Evolutionary conservation across 306 rosid genomes (phyloP).

Genomic region (Malus sieversii): DNA sequence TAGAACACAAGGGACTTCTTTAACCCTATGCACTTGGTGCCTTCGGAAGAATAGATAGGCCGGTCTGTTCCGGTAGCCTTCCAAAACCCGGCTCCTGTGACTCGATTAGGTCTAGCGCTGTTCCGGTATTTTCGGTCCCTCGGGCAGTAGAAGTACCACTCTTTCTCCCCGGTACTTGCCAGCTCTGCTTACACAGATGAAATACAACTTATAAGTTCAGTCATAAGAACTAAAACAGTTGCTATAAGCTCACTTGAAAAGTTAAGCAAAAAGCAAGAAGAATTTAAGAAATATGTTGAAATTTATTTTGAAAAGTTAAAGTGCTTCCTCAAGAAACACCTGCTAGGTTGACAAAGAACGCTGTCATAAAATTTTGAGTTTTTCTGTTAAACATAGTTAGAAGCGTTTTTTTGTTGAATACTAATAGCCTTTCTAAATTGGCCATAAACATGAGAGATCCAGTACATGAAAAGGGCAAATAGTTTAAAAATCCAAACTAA

Average conservation of each 20-base stretch:
- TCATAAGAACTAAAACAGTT: not conserved
- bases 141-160: constrained; percentile 80
- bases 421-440: not conserved
- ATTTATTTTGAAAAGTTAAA: no score
- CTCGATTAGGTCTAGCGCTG: constrained; percentile 70
- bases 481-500: not conserved
- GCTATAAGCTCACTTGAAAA: not conserved
- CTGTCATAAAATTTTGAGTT: not conserved
- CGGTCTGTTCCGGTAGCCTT: constrained; percentile 84
- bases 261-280: not conserved
- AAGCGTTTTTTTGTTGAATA: no score
- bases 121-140: constrained; percentile 71
- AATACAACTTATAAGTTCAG: not conserved
- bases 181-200: constrained; percentile 34
- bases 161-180: constrained; percentile 64
- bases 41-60: constrained; percentile 61
- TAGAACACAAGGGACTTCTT: constrained; percentile 85
- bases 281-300: not conserved
- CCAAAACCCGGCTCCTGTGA: constrained; percentile 77
- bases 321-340: not conserved
- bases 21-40: constrained; percentile 63
- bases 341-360: no score
- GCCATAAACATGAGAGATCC: not conserved
- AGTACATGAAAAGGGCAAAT: not conserved
- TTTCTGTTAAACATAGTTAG: not conserved